phyloP scores from a whole-genome alignment of 2,329 filamentous ascomycete species.

The Pseudofabraea citricarpa region DNA sequence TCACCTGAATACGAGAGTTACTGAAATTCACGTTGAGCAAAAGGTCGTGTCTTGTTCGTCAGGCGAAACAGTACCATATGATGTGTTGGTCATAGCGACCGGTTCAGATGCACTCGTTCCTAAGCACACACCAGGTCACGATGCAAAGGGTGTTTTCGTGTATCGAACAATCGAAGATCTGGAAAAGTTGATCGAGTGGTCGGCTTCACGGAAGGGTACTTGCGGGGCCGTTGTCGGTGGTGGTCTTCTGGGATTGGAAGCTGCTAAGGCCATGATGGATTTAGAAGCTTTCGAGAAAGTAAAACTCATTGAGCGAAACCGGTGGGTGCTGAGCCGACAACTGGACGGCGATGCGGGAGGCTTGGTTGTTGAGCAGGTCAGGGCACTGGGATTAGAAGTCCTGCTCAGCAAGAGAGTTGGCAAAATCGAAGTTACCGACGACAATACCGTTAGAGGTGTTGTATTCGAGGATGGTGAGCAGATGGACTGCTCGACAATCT shows the following conservation, averaged over 20 bases:
- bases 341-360: conserved; percentile 75
- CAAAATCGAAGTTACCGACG: conserved; percentile 62
- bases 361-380: conserved; percentile 79
- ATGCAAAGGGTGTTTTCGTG: conserved; percentile 81
- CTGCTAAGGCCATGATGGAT: conserved; percentile 89
- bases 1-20: conserved; percentile 70
- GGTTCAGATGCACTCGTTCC: conserved; percentile 76
- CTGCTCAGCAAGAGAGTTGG: conserved; percentile 72
- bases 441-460: conserved; percentile 67
- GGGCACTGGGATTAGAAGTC: conserved; percentile 73
- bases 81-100: conserved; percentile 78
- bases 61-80: conserved; percentile 68
- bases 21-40: conserved; percentile 54
- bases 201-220: conserved; percentile 60
- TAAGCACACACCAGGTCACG: conserved; percentile 65
- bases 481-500: conserved; percentile 75
- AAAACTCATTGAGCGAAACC: conserved; percentile 74
- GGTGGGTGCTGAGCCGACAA: conserved; percentile 79
- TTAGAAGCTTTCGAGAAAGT: conserved; percentile 69
- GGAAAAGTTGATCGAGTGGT: conserved; percentile 69
- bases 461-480: conserved; percentile 76
- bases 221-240: conserved; percentile 77
- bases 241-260: conserved; percentile 79
- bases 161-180: conserved; percentile 84
- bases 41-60: conserved; percentile 68